phyloP scores from a whole-genome alignment of 2,329 filamentous ascomycete species.

The Purpureocillium lavendulum region DNA sequence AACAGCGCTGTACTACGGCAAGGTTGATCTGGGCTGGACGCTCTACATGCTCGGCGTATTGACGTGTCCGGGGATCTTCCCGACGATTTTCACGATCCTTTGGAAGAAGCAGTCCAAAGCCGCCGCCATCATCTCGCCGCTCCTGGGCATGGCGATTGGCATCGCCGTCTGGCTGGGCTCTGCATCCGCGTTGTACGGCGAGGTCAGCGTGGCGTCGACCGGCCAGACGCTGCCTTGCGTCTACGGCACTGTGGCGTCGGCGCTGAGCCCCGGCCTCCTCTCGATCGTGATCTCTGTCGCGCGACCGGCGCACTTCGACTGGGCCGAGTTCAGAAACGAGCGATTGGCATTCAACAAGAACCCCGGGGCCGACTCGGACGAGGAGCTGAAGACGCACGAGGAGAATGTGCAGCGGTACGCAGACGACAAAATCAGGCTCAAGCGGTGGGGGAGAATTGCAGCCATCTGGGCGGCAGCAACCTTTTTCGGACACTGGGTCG shows the following conservation, averaged over 20 bases:
- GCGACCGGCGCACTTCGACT: constrained; percentile 31
- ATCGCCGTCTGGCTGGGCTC: constrained; percentile 44
- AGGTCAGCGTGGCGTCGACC: constrained; percentile 37
- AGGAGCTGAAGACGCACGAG: constrained; percentile 13
- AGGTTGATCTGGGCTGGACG: constrained; percentile 45
- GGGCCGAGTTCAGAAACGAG: constrained; percentile 30
- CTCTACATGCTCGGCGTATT: constrained; percentile 46
- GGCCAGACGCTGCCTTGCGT: constrained; percentile 32
- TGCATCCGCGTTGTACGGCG: constrained; percentile 35
- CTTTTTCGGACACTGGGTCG: constrained; percentile 43
- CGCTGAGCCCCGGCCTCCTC: constrained; percentile 31
- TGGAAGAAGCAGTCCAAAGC: constrained; percentile 40
- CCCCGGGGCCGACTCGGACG: constrained; percentile 7
- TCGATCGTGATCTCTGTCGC: constrained; percentile 37
- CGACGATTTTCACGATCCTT: constrained; percentile 42
- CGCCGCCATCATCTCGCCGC: constrained; percentile 40
- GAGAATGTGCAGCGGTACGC: constrained; percentile 16
- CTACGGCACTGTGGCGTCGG: constrained; percentile 43
- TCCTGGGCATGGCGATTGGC: constrained; percentile 41
- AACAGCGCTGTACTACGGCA: constrained; percentile 31
- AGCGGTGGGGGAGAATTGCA: constrained; percentile 36
- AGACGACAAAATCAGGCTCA: constrained; percentile 26
- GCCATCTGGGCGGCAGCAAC: constrained; percentile 38
- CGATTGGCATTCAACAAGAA: constrained; percentile 26
- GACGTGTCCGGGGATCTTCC: constrained; percentile 44